These are phyloP conservation scores for Zasmidium cellare DNA, from an alignment of 2,329 filamentous ascomycete genomes.

Conservation along the genomic window DNA sequence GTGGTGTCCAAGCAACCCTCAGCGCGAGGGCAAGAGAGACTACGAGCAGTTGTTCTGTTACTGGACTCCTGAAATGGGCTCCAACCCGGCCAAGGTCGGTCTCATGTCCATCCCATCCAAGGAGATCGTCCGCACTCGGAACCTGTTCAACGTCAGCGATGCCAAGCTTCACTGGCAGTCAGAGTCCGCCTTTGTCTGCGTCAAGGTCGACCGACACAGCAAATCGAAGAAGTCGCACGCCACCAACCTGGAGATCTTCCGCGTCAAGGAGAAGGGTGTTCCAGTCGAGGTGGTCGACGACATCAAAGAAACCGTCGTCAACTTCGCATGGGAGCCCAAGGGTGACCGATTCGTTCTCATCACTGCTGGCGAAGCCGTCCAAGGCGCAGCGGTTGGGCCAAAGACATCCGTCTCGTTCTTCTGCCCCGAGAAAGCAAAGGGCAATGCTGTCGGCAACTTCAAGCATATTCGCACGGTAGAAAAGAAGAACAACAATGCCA, in stretches of 20 bases:
- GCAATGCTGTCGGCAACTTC: conserved; percentile 80
- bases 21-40: conserved; percentile 80
- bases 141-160: conserved; percentile 96
- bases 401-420: conserved; percentile 97
- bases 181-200: conserved; percentile 87
- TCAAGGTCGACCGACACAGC: conserved; percentile 98
- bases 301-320: conserved; percentile 98
- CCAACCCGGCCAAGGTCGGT: conserved; percentile 95
- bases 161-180: conserved; percentile 99
- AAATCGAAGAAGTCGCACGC: conserved; percentile 98
- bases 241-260: conserved; percentile 98
- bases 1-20: conserved; percentile 83
- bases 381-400: conserved; percentile 77
- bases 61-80: conserved; percentile 98
- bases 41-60: conserved; percentile 97
- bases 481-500: conserved; percentile 99
- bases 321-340: conserved; percentile 99
- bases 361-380: conserved; percentile 81
- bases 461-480: conserved; percentile 92
- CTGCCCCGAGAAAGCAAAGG: conserved; percentile 93
- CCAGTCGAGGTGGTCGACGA: conserved; percentile 97
- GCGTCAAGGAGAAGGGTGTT: conserved; percentile 93
- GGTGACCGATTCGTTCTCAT: conserved; percentile 97
- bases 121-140: conserved; percentile 88
- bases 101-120: conserved; percentile 96